Base-by-base conservation (phyloP, 352 stramenopile species). In the Globisporangium paddicum region DNA sequence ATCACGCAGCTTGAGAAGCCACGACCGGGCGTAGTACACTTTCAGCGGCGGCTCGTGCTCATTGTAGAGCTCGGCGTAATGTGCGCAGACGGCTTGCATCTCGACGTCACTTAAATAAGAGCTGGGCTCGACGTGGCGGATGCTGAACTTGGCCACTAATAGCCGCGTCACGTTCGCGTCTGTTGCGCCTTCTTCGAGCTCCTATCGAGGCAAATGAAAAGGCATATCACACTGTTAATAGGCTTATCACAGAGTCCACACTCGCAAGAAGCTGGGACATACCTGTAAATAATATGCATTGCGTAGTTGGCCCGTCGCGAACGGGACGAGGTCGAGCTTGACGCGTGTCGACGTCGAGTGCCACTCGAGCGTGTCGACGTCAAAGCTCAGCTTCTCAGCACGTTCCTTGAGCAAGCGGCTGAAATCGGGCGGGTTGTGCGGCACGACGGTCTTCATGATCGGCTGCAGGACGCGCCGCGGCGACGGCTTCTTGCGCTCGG, bases 1-100 rank as follows among this genome's bases (percentile, higher is more conserved):
- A 61, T 91, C 82, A 13, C 71, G 63, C 21, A 93, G 69, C 51
- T 93, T 91, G 11, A 93, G 66, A 26, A 91, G 26, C 84, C 84
- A 93, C 10, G 81, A 91, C 23, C 77, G 75, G 18, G 84, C 84
- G 57, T 93, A 93, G 34, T 84, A 85, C n/a, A 93, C 84, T 56
- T 87, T 88, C 14, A 91, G 56, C 9, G 84, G 84, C 14, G 84
- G 84, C 53, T 91, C 79, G 55, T 93, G 84, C 26, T 93, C 82
- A 45, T 96, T 94, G 66, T 94, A 96, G 19, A 96, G 65, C 47
- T 80, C 75, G 2, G 85, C 86, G 59, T 96, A 96, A 60, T 94
- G 82, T 4, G 82, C 83, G 63, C 86, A 96, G 11, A 93, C 82
- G 6, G 86, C 84, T 64, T 96, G 86, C 86, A 94, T 94, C 67